Conservation (phyloP, 2,329 filamentous ascomycete genomes). For the Ilyonectria destructans region DNA sequence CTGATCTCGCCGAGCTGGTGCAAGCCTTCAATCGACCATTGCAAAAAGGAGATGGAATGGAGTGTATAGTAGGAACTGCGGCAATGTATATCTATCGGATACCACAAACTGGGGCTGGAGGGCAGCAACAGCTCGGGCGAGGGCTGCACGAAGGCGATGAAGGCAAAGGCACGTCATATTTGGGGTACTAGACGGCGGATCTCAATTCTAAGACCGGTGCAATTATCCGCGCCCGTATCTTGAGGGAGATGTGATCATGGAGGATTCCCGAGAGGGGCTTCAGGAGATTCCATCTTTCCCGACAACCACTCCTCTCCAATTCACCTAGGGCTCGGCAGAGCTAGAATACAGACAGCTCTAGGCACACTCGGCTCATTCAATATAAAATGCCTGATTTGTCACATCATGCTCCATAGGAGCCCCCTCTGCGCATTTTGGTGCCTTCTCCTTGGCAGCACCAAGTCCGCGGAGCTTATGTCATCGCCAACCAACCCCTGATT, state of each 20-base stretch:
- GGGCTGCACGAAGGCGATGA: conserved; percentile 24
- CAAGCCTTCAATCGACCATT: conserved; percentile 26
- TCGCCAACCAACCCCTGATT: conserved; percentile 40
- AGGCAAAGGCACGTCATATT: conserved; percentile 24
- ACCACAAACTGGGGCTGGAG: conserved; percentile 36
- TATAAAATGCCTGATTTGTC: conserved; percentile 1
- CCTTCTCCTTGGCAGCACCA: neutral
- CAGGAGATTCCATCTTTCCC: conserved; percentile 1
- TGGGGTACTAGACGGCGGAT: conserved; percentile 44
- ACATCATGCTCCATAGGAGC: neutral
- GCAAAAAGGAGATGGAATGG: conserved; percentile 30
- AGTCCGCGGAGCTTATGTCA: conserved; percentile 44
- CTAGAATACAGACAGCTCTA: neutral
- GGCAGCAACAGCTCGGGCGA: conserved; percentile 31
- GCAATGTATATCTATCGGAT: conserved; percentile 51
- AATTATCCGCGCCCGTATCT: conserved; percentile 13
- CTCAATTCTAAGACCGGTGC: conserved; percentile 40
- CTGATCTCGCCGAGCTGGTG: conserved; percentile 28
- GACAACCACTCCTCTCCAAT: neutral
- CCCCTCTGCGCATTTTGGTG: neutral
- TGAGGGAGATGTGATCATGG: neutral
- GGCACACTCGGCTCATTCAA: neutral
- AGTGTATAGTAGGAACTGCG: conserved; percentile 49
- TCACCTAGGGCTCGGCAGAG: neutral
- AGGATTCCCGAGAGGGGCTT: neutral